Conservation (phyloP, 331 rosid genomes). For the Acacia pycnantha region DNA sequence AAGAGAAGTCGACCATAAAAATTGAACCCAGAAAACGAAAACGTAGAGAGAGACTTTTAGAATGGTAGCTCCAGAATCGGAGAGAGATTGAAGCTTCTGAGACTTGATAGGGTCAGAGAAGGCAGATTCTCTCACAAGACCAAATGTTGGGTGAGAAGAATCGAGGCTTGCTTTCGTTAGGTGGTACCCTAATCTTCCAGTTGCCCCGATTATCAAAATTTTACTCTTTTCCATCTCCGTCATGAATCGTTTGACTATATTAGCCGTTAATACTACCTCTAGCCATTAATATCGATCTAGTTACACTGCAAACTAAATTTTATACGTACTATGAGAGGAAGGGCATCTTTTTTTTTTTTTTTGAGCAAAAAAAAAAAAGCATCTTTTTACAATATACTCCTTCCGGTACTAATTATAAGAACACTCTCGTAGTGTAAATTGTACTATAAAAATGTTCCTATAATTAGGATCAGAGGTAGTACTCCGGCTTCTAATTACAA, state of each 20-base stretch:
- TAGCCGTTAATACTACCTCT: not conserved
- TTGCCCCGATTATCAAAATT: slow-evolving; percentile 67
- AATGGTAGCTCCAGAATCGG: slow-evolving; percentile 57
- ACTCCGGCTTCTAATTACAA: too few relatives aligned
- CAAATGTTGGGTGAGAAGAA: slow-evolving; percentile 74
- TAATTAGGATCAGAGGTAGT: too few relatives aligned
- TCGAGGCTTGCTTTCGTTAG: slow-evolving; percentile 59
- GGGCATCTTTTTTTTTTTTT: too few relatives aligned
- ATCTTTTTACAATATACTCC: too few relatives aligned
- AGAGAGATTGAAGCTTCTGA: slow-evolving; percentile 50
- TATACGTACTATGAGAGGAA: too few relatives aligned
- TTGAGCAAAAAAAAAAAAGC: too few relatives aligned
- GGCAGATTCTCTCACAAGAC: slow-evolving; percentile 56
- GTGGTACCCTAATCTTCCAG: slow-evolving; percentile 57
- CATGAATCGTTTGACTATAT: not conserved
- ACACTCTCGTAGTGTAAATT: too few relatives aligned
- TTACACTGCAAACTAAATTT: too few relatives aligned
- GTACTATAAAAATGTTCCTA: too few relatives aligned
- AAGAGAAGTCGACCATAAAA: not conserved
- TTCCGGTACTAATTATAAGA: too few relatives aligned
- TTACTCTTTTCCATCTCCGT: slow-evolving; percentile 50
- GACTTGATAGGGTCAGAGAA: slow-evolving; percentile 52
- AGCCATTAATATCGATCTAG: too few relatives aligned
- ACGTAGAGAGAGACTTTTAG: slow-evolving; percentile 36
- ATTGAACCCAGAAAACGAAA: not conserved